phyloP scores from a whole-genome alignment of 2,329 filamentous ascomycete species.

The Emmonsiellopsis sp. region DNA sequence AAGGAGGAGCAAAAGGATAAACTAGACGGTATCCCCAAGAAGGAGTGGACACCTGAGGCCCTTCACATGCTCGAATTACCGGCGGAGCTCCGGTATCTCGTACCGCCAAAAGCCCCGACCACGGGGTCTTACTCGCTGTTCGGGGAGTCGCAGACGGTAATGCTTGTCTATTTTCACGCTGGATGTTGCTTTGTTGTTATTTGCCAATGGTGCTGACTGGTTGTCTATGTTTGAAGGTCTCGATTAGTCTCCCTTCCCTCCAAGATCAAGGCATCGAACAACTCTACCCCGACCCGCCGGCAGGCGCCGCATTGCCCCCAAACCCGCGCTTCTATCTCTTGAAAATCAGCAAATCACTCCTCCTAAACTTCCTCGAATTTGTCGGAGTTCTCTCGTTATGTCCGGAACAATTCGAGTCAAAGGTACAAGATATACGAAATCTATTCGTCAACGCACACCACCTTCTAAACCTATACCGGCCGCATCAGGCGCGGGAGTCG shows the following conservation, averaged over 20 bases:
- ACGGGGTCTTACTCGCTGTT: constrained; percentile 68
- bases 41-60: constrained; percentile 25
- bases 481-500: constrained; percentile 83
- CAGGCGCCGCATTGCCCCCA: constrained; percentile 42
- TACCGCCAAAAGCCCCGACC: constrained; percentile 68
- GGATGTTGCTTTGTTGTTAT: neutral
- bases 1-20: constrained; percentile 31
- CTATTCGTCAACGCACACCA: constrained; percentile 88
- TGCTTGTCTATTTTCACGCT: neutral
- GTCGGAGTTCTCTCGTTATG: constrained; percentile 61
- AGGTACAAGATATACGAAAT: constrained; percentile 69
- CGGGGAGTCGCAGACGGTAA: constrained; percentile 54
- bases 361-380: constrained; percentile 84
- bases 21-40: constrained; percentile 5
- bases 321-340: constrained; percentile 57
- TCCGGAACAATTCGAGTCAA: constrained; percentile 58
- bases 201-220: constrained; percentile 11
- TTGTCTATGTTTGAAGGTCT: constrained; percentile 27
- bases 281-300: constrained; percentile 49
- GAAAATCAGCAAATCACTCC: constrained; percentile 69
- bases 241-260: constrained; percentile 56
- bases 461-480: constrained; percentile 86
- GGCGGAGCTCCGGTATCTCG: constrained; percentile 63
- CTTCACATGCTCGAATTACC: constrained; percentile 46
- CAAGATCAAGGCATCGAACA: constrained; percentile 63